Percentiles rank a stretch among this genome's conserved stretches.
These are phyloP conservation scores for Aspergillus asperescens DNA, from an alignment of 495 filamentous ascomycete genomes.

Conservation along the genomic window DNA sequence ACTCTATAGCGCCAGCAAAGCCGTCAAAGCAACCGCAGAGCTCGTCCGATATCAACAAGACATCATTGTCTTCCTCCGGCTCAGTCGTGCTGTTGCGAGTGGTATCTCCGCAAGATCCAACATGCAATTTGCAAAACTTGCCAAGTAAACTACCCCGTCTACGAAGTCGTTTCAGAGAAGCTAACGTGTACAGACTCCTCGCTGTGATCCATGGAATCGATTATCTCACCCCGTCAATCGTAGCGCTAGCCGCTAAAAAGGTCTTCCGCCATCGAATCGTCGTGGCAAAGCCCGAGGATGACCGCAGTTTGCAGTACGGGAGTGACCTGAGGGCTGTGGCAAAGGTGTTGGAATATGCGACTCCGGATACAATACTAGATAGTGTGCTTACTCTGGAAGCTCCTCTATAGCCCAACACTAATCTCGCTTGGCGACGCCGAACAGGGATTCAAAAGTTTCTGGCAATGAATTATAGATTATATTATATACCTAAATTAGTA, in stretches of 20 bases:
- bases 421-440: no score
- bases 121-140: conserved; percentile 63
- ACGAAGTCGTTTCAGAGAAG: not conserved
- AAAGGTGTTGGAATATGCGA: conserved; percentile 59
- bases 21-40: conserved; percentile 54
- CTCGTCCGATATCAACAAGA: conserved; percentile 78
- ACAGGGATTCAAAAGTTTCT: not conserved
- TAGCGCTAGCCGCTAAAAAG: conserved; percentile 79
- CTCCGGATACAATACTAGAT: conserved; percentile 73
- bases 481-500: not conserved
- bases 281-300: conserved; percentile 60
- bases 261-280: conserved; percentile 81
- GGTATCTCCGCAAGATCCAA: conserved; percentile 75
- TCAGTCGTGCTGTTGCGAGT: conserved; percentile 76
- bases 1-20: conserved; percentile 32
- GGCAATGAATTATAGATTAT: not conserved
- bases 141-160: conserved; percentile 38
- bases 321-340: conserved; percentile 68
- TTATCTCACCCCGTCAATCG: conserved; percentile 79
- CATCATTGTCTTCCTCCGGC: conserved; percentile 74
- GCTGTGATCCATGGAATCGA: conserved; percentile 75
- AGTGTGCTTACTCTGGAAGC: conserved; percentile 72
- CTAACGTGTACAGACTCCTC: conserved; percentile 42
- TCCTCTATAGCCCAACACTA: conserved; percentile 47
- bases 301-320: conserved; percentile 90